These are phyloP conservation scores for Cercophora samala DNA, from an alignment of 495 filamentous ascomycete genomes.

Conservation along the genomic window DNA sequence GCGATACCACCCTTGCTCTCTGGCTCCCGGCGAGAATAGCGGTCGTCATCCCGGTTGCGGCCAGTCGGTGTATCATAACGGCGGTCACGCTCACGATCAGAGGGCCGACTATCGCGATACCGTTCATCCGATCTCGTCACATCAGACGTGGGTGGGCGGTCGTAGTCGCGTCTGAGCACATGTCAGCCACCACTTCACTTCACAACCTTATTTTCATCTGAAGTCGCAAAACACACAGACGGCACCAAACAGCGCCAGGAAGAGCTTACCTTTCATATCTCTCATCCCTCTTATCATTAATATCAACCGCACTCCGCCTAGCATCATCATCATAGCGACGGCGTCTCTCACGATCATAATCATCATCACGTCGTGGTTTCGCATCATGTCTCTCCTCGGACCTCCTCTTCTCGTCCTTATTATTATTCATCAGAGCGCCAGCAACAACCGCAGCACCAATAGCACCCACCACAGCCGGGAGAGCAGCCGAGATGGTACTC, in stretches of 20 bases:
- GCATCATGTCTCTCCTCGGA: neutral
- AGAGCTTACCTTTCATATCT: neutral
- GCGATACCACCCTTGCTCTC: slow-evolving; percentile 6
- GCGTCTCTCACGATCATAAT: neutral
- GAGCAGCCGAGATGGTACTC: slow-evolving; percentile 7
- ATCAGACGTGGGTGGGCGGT: slow-evolving; percentile 1
- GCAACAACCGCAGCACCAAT: slow-evolving; percentile 44
- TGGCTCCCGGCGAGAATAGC: slow-evolving; percentile 3
- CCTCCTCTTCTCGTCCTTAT: slow-evolving; percentile 16
- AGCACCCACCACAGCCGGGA: slow-evolving; percentile 18
- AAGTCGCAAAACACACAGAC: neutral
- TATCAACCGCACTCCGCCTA: neutral
- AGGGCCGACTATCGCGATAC: slow-evolving; percentile 1
- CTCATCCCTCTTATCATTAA: slow-evolving; percentile 2
- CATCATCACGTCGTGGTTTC: neutral
- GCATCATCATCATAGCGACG: neutral
- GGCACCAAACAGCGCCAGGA: neutral
- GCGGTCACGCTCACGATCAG: slow-evolving; percentile 1
- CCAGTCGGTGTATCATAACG: slow-evolving; percentile 8
- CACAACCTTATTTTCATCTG: neutral
- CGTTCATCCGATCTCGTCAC: slow-evolving; percentile 3
- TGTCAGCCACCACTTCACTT: neutral
- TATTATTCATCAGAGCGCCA: slow-evolving; percentile 6
- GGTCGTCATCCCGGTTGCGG: slow-evolving; percentile 21
- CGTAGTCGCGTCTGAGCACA: neutral